Conservation (phyloP, 352 stramenopile genomes). For the Blastocystis sp. region DNA sequence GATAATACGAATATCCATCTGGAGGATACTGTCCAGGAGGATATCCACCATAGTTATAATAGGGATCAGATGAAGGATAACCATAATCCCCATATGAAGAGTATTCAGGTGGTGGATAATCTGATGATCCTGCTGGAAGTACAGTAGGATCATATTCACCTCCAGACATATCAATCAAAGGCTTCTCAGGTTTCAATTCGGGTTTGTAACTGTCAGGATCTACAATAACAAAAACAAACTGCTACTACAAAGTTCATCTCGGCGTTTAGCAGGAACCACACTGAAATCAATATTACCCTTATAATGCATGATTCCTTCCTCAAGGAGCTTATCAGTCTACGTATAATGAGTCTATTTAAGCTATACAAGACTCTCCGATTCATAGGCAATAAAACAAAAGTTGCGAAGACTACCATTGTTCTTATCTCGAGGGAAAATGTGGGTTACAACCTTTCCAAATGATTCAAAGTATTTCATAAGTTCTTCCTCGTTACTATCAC, state of each 20-base stretch:
- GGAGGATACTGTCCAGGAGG: background rate
- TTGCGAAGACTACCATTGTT: constrained; percentile 47
- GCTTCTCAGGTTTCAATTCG: background rate
- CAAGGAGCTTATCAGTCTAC: constrained; percentile 40
- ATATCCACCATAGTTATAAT: background rate
- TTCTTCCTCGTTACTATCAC: constrained; percentile 1
- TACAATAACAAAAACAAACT: background rate
- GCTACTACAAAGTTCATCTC: constrained; percentile 4
- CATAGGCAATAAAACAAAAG: constrained; percentile 50
- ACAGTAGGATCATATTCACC: constrained; percentile 16
- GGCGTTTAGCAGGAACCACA: constrained; percentile 23
- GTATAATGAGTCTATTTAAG: background rate
- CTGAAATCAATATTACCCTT: constrained; percentile 3
- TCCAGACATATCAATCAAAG: background rate
- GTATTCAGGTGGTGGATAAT: background rate
- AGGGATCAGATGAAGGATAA: background rate
- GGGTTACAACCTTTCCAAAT: constrained; percentile 5
- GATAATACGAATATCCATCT: background rate
- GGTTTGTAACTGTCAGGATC: constrained; percentile 21
- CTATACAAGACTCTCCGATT: background rate
- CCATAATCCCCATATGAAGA: background rate
- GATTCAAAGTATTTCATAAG: constrained; percentile 38
- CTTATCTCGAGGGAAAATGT: constrained; percentile 40
- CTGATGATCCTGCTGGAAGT: background rate
- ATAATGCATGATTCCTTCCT: constrained; percentile 15